Percentiles rank a stretch among this genome's conserved stretches.
Evolutionary conservation across 106 monocot species (phyloP).

Genomic region (Acanthochlamys bracteata): DNA sequence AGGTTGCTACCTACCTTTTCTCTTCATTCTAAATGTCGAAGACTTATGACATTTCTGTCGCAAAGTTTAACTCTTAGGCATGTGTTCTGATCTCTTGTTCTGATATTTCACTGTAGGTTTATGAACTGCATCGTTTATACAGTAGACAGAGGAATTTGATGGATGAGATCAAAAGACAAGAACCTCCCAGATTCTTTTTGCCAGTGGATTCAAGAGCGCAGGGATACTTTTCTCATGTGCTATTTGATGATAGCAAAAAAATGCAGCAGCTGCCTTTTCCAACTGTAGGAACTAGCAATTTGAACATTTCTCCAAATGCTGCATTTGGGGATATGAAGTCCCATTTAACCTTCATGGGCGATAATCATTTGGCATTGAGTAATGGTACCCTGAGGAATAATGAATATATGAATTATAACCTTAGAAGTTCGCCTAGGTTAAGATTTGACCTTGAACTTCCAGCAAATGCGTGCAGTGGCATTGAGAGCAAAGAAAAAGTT

Average conservation of each 20-base stretch:
- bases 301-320: slow-evolving; percentile 4
- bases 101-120: too few species aligned
- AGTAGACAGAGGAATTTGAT: slow-evolving; percentile 53
- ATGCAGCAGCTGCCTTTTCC: slow-evolving; percentile 12
- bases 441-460: slow-evolving; percentile 47
- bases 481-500: slow-evolving; percentile 10
- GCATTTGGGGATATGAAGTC: slow-evolving; percentile 6
- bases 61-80: too few species aligned
- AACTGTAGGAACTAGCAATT: slow-evolving; percentile 1
- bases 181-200: slow-evolving; percentile 8
- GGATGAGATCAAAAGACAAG: slow-evolving; percentile 32
- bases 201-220: slow-evolving; percentile 11
- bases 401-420: not conserved
- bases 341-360: slow-evolving; percentile 1
- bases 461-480: slow-evolving; percentile 37
- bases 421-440: slow-evolving; percentile 3
- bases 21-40: too few species aligned
- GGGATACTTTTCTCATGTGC: slow-evolving; percentile 15
- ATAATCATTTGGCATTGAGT: not conserved
- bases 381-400: not conserved
- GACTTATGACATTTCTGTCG: too few species aligned
- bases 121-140: slow-evolving; percentile 68
- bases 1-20: not conserved
- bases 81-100: too few species aligned
- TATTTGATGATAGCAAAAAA: slow-evolving; percentile 7